Evolutionary conservation across 2,329 filamentous ascomycete species (phyloP), one percentile per base, ranked within the genome.

Genomic region (Colletotrichum viniferum): DNA sequence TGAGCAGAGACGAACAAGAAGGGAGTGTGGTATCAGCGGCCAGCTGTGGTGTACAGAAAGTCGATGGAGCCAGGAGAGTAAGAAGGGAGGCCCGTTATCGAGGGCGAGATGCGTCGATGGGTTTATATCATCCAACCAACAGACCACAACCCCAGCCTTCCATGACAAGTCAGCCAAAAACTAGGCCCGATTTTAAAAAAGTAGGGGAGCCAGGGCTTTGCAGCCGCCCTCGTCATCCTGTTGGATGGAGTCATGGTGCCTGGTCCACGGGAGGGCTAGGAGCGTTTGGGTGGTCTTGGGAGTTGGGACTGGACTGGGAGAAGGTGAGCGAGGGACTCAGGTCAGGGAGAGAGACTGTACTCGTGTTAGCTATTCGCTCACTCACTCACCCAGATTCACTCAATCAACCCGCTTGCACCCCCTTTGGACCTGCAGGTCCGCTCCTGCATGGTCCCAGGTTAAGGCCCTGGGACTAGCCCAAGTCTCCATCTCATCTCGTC

Each of bases 91-190:
- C 69, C 63, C 32, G 63, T 58, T 64, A 68, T 65, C 30, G 65
- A 76, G 74, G 71, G 52, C 64, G 32, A 21, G 65, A 65, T 48
- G 56, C n/a, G 34, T 61, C 24, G 52, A 74, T 64, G 74, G 69
- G 38, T 76, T 76, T 76, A 76, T 76, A 74, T 70, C 71, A 74
- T 69, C 74, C 74, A 76, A 76, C 74, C 74, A 76, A 73, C 69
- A 36, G 62, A 36, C 34, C 55, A 67, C 13, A 18, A 68, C 69
- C 69, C 63, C 63, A 18, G 73, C 13, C 26, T 14, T 73, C 34
- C 63, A 56, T 60, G 62, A 75, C 71, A 71, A 43, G 38, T 30
- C 24, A 34, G 38, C 14, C 32, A 52, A 26, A 55, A 30, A 61
- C 55, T 52, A 21, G 43, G 43, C 43, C 43, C n/a, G 43, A 52